phyloP scores from a whole-genome alignment of 805 yeast genomes.

The Saccharomycopsis microspora region DNA sequence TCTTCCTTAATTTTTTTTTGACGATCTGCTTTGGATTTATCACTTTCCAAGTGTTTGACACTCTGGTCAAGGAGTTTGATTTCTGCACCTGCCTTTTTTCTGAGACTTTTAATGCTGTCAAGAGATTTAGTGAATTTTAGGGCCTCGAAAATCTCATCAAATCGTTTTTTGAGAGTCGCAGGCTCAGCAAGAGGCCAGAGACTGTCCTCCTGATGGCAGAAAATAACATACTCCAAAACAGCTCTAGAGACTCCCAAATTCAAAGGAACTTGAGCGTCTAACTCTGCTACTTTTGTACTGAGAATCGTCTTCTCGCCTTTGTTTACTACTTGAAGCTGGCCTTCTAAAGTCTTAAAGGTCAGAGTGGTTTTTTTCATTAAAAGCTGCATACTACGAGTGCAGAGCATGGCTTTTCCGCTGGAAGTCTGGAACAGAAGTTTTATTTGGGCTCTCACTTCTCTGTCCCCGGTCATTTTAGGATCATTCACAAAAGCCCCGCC shows the following conservation, averaged over 20 bases:
- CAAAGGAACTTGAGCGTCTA: constrained; percentile 71
- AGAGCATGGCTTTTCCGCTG: constrained; percentile 67
- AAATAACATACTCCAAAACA: constrained; percentile 81
- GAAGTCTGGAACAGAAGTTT: constrained; percentile 74
- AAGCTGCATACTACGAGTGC: constrained; percentile 76
- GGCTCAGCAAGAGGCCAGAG: constrained; percentile 96
- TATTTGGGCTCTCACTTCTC: constrained; percentile 79
- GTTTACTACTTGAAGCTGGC: constrained; percentile 59
- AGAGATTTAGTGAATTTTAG: constrained; percentile 84
- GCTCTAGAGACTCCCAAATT: constrained; percentile 84
- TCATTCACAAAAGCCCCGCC: constrained; percentile 96
- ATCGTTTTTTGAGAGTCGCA: constrained; percentile 73
- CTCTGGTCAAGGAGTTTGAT: constrained; percentile 68
- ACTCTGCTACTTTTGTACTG: constrained; percentile 72
- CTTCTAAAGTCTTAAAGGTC: constrained; percentile 88
- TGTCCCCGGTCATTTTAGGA: constrained; percentile 68
- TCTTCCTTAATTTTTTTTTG: constrained; percentile 36
- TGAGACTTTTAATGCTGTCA: constrained; percentile 62
- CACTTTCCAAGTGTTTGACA: constrained; percentile 65
- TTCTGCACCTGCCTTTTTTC: constrained; percentile 69
- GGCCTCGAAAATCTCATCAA: constrained; percentile 95
- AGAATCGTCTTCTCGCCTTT: constrained; percentile 62
- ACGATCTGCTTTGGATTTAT: constrained; percentile 58
- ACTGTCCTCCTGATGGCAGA: constrained; percentile 96
- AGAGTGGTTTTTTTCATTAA: constrained; percentile 45